Conservation (phyloP, 1,284 basidiomycete genomes). For the Trametes versicolor region DNA sequence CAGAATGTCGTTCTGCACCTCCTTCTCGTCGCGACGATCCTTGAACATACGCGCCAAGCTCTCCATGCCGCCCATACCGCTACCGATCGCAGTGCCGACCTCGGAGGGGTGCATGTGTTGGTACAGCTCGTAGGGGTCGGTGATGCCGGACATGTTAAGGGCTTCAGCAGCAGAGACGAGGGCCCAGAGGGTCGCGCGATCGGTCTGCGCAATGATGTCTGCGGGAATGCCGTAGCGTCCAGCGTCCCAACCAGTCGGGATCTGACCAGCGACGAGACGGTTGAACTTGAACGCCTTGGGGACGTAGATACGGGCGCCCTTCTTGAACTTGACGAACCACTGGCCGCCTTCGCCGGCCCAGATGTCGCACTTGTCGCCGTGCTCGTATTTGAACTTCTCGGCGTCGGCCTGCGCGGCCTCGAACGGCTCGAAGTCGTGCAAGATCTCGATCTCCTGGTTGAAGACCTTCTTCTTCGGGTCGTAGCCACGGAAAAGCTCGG, state of each 20-base stretch:
- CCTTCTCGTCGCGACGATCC: conserved; percentile 96
- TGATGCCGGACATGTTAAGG: conserved; percentile 96
- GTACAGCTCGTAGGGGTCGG: conserved; percentile 97
- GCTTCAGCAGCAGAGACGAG: conserved; percentile 95
- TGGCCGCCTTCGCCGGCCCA: conserved; percentile 92
- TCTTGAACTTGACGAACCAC: conserved; percentile 99
- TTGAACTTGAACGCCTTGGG: conserved; percentile 97
- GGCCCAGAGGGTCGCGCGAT: conserved; percentile 97
- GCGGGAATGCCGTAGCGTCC: conserved; percentile 98
- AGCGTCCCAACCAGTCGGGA: conserved; percentile 97
- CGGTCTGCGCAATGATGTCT: conserved; percentile 95
- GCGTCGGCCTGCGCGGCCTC: conserved; percentile 94
- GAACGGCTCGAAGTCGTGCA: conserved; percentile 96
- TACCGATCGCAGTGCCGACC: conserved; percentile 91
- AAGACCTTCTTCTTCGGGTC: conserved; percentile 98
- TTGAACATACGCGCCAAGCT: conserved; percentile 97
- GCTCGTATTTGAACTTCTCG: conserved; percentile 95
- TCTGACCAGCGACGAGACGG: conserved; percentile 94
- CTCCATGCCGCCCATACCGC: conserved; percentile 96
- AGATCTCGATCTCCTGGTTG: conserved; percentile 96
- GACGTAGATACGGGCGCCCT: conserved; percentile 92
- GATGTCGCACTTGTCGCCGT: conserved; percentile 96
- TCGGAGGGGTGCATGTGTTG: conserved; percentile 97
- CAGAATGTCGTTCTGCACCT: conserved; percentile 97
- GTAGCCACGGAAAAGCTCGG: conserved; percentile 97